Conservation (phyloP, 805 yeast species). For the Schizosaccharomyces octosporus region DNA sequence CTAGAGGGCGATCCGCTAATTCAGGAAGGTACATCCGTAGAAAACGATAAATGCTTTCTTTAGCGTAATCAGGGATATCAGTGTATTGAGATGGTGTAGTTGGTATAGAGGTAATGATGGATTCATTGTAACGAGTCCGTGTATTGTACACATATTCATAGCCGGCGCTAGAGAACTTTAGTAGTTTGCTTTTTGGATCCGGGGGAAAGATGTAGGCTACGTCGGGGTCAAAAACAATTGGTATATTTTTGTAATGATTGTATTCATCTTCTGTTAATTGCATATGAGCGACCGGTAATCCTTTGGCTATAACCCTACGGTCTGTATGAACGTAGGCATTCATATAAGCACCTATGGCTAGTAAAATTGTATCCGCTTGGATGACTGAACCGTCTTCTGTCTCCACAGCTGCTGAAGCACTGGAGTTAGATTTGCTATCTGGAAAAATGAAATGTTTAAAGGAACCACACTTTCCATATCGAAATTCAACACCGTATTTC, state of each 20-base stretch:
- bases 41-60: not conserved
- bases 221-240: slow-evolving; percentile 9
- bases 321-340: slow-evolving; percentile 4
- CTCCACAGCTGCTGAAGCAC: not conserved
- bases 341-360: slow-evolving; percentile 9
- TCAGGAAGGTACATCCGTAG: not conserved
- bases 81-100: not conserved
- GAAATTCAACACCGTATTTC: slow-evolving; percentile 6
- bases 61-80: not conserved
- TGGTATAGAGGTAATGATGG: not conserved
- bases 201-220: slow-evolving; percentile 10
- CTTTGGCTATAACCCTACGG: slow-evolving; percentile 6
- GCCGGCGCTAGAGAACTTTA: slow-evolving; percentile 9
- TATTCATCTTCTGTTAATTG: slow-evolving; percentile 8
- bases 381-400: not conserved
- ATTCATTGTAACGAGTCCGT: not conserved
- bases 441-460: slow-evolving; percentile 3
- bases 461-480: slow-evolving; percentile 2
- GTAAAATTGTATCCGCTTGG: slow-evolving; percentile 5
- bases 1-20: not conserved
- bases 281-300: slow-evolving; percentile 8
- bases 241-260: slow-evolving; percentile 5
- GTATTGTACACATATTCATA: slow-evolving; percentile 8
- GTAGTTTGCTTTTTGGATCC: slow-evolving; percentile 5
- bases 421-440: slow-evolving; percentile 2